Percentiles rank a stretch among this genome's conserved stretches.
These are phyloP conservation scores for Maudiozyma serrabonitensis DNA, from an alignment of 805 yeast genomes.

Conservation along the genomic window DNA sequence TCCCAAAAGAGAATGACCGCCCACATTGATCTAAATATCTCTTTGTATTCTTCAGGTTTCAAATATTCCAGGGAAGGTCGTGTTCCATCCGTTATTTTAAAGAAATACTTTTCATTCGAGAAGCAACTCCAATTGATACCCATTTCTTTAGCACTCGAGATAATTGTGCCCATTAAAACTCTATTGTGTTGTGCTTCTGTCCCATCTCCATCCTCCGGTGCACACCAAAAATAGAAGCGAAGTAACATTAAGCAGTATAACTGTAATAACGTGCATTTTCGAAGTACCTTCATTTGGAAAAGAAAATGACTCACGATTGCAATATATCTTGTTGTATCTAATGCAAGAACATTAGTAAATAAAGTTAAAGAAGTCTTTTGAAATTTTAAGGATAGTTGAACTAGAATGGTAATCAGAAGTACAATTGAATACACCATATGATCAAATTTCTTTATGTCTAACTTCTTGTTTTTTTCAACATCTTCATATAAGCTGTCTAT, in stretches of 20 bases:
- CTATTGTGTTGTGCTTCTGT: conserved; percentile 21
- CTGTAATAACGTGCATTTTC: conserved; percentile 24
- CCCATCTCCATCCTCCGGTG: conserved; percentile 29
- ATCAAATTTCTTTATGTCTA: conserved; percentile 15
- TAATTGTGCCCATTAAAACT: conserved; percentile 22
- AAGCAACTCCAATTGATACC: conserved; percentile 23
- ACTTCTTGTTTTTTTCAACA: conserved; percentile 5
- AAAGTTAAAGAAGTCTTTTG: not conserved
- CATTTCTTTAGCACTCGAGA: conserved; percentile 22
- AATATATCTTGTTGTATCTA: conserved; percentile 18
- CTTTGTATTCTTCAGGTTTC: conserved; percentile 10
- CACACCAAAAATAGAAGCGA: conserved; percentile 27
- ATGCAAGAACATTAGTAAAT: conserved; percentile 6
- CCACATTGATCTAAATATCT: conserved; percentile 19
- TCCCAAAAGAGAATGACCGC: conserved; percentile 23
- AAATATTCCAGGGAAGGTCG: conserved; percentile 13
- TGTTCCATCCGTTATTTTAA: conserved; percentile 13
- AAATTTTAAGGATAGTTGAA: conserved; percentile 18
- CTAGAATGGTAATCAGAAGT: conserved; percentile 17
- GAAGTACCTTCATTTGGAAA: conserved; percentile 16
- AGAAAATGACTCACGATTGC: conserved; percentile 19
- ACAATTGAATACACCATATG: conserved; percentile 18
- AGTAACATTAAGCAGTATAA: conserved; percentile 21
- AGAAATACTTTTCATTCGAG: conserved; percentile 9
- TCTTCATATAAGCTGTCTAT: conserved; percentile 10